Percentiles rank a stretch among this genome's conserved stretches.
phyloP scores from a whole-genome alignment of 345 rosid species.

The Eucalyptus polyanthemos region DNA sequence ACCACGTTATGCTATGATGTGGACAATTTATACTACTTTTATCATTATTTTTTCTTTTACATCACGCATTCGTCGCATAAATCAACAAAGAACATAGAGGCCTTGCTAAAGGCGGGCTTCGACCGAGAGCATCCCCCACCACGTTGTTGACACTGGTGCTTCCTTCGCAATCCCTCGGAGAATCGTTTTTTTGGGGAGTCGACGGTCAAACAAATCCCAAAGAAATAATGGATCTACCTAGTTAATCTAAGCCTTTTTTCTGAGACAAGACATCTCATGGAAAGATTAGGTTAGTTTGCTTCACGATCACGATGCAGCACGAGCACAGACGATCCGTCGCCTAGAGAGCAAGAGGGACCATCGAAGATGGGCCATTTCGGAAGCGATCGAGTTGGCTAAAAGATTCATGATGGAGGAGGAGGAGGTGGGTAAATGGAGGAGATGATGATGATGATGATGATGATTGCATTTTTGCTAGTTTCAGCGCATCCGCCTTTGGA shows the following conservation, averaged over 20 bases:
- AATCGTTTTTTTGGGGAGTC: not conserved
- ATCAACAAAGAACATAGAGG: too few species aligned
- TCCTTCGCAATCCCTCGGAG: not conserved
- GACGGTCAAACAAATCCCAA: too few species aligned
- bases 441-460: not conserved
- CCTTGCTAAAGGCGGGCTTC: too few species aligned
- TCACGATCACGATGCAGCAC: not conserved
- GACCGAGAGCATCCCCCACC: too few species aligned
- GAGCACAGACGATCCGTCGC: not conserved
- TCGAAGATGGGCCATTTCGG: not conserved
- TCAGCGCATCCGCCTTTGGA: not conserved
- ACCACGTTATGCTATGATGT: fast-evolving
- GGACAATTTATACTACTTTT: too few species aligned
- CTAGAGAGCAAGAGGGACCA: not conserved
- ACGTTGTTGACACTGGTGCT: too few species aligned
- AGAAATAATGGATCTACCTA: not conserved
- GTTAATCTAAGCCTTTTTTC: not conserved
- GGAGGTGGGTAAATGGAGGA: not conserved
- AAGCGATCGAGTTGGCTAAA: not conserved
- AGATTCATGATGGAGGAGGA: not conserved
- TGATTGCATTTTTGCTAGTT: not conserved
- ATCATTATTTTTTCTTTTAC: too few species aligned
- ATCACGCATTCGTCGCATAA: too few species aligned
- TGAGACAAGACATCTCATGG: not conserved
- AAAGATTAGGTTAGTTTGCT: not conserved